These are phyloP conservation scores for Clavariopsis aquatica DNA, from an alignment of 495 filamentous ascomycete genomes.

Conservation along the genomic window DNA sequence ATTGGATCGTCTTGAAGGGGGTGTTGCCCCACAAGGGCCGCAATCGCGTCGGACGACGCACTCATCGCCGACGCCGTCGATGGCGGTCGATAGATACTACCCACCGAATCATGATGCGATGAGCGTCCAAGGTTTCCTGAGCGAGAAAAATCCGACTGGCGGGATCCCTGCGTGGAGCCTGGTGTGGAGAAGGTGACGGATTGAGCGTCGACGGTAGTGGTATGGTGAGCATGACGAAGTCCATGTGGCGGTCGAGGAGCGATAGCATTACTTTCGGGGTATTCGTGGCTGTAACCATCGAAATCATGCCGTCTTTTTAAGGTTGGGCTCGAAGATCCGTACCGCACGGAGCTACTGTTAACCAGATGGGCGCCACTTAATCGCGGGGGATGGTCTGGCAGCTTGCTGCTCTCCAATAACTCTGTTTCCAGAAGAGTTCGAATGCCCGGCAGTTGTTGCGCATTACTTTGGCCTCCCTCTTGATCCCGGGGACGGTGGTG, in stretches of 20 bases:
- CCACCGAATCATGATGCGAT: slow-evolving; percentile 8
- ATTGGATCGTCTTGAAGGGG: slow-evolving; percentile 27
- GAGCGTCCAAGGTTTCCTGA: slow-evolving; percentile 12
- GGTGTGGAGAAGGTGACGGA: slow-evolving; percentile 21
- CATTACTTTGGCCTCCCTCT: slow-evolving; percentile 25
- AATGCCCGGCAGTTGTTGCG: slow-evolving; percentile 35
- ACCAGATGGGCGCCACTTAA: slow-evolving; percentile 10
- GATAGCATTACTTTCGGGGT: slow-evolving; percentile 21
- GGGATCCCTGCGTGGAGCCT: neutral
- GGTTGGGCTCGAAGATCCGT: slow-evolving; percentile 35
- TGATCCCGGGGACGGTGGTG: slow-evolving; percentile 27
- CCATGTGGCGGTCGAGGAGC: slow-evolving; percentile 26
- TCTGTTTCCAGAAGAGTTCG: slow-evolving; percentile 35
- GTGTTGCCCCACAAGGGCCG: neutral
- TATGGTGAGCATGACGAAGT: slow-evolving; percentile 20
- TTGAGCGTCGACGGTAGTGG: slow-evolving; percentile 8
- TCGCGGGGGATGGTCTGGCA: slow-evolving; percentile 16
- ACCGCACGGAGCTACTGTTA: slow-evolving; percentile 12
- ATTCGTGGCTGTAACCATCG: slow-evolving; percentile 30
- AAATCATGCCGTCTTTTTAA: slow-evolving; percentile 37
- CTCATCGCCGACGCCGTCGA: slow-evolving; percentile 15
- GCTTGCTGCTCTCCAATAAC: slow-evolving; percentile 27
- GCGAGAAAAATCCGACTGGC: slow-evolving; percentile 20
- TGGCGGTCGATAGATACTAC: slow-evolving; percentile 13
- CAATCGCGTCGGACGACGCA: slow-evolving; percentile 16